A percentile compares a stretch with the other conserved stretches of the same genome.
Conservation (phyloP, 179 eudicot species). For the Beta macrorhiza region DNA sequence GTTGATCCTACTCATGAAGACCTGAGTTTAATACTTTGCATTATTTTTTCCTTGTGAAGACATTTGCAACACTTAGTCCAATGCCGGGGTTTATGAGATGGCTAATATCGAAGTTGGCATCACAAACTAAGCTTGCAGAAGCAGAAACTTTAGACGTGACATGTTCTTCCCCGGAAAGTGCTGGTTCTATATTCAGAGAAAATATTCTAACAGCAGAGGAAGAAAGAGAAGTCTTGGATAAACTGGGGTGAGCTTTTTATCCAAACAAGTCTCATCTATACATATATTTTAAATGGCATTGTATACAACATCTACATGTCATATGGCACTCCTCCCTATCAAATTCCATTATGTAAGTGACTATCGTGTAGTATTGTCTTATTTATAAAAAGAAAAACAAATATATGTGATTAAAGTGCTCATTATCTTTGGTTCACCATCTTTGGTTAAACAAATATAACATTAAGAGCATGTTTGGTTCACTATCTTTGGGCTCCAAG, state of each 20-base stretch:
- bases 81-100: conserved; percentile 91
- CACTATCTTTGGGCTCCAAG: too few species aligned
- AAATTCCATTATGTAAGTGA: too few species aligned
- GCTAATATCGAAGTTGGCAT: conserved; percentile 85
- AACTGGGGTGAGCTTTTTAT: conserved; percentile 49
- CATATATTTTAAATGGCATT: too few species aligned
- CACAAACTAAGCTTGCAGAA: conserved; percentile 47
- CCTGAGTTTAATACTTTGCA: not conserved
- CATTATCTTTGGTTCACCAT: too few species aligned
- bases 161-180: conserved; percentile 37
- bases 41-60: conserved; percentile 35
- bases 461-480: too few species aligned
- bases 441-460: too few species aligned
- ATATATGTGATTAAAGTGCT: too few species aligned
- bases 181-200: conserved; percentile 68
- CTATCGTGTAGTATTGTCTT: too few species aligned
- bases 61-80: conserved; percentile 94
- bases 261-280: not conserved
- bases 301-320: too few species aligned
- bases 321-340: too few species aligned
- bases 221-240: conserved; percentile 56
- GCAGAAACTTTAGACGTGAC: conserved; percentile 22
- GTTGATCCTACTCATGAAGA: not conserved
- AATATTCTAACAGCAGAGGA: conserved; percentile 65
- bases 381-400: too few species aligned